These are phyloP conservation scores for Rhododendron mucronatum DNA, from an alignment of 148 eudicot genomes.

Conservation along the genomic window DNA sequence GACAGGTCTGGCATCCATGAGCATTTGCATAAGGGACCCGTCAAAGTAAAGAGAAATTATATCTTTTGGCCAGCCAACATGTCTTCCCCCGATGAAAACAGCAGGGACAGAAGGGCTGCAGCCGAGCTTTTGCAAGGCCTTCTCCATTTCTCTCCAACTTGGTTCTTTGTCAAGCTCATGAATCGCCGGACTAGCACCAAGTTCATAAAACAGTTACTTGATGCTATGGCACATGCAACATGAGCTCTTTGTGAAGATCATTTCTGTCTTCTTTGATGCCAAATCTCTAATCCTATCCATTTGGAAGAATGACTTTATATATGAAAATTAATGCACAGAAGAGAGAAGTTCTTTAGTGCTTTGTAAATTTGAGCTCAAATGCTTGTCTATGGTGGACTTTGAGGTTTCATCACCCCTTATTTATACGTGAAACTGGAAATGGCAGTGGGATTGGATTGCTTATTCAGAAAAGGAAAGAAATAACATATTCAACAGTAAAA, in stretches of 20 bases:
- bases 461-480: slow-evolving; percentile 4
- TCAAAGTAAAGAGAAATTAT: slow-evolving; percentile 43
- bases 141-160: slow-evolving; percentile 38
- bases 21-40: slow-evolving; percentile 36
- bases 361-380: not conserved
- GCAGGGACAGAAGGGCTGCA: slow-evolving; percentile 40
- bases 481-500: not conserved
- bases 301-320: not conserved
- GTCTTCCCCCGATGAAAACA: slow-evolving; percentile 37
- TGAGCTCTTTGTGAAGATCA: slow-evolving; percentile 53
- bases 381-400: slow-evolving; percentile 2
- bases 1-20: slow-evolving; percentile 36
- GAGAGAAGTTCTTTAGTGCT: not conserved
- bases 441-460: slow-evolving; percentile 13
- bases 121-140: slow-evolving; percentile 32
- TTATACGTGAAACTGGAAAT: slow-evolving; percentile 23
- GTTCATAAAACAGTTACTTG: slow-evolving; percentile 32
- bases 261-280: slow-evolving; percentile 39
- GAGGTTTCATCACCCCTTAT: slow-evolving; percentile 23
- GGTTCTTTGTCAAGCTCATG: slow-evolving; percentile 38
- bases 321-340: not conserved
- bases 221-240: slow-evolving; percentile 49
- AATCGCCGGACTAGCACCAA: slow-evolving; percentile 47
- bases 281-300: slow-evolving; percentile 42
- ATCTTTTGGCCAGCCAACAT: slow-evolving; percentile 40